Evolutionary conservation across 2,329 filamentous ascomycete genomes (phyloP).

Genomic region (Phialophora verrucosa): DNA sequence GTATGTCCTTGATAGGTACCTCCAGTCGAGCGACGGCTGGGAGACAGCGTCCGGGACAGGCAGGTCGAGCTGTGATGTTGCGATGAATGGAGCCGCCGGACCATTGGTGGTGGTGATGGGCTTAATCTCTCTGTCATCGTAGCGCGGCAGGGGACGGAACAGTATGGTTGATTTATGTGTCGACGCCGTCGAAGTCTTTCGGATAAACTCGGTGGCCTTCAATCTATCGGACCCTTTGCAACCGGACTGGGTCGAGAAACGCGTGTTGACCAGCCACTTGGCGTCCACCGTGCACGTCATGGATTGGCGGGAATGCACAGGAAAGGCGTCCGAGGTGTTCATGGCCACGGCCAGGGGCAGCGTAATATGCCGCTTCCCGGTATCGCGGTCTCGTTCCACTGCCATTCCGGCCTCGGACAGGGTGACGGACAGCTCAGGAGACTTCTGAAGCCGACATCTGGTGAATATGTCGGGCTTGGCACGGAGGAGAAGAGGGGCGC

Average conservation of each 20-base stretch:
- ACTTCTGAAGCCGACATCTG: conserved; percentile 28
- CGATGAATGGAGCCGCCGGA: conserved; percentile 17
- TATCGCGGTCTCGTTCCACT: conserved; percentile 4
- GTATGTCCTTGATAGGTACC: conserved; percentile 27
- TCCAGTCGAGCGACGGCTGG: conserved; percentile 30
- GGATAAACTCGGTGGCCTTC: conserved; percentile 16
- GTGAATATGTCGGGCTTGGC: conserved; percentile 32
- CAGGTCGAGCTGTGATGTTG: conserved; percentile 31
- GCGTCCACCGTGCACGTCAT: conserved; percentile 29
- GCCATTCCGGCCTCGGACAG: conserved; percentile 24
- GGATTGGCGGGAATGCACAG: conserved; percentile 28
- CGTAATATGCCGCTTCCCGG: conserved; percentile 25
- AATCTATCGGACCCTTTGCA: neutral
- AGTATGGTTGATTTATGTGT: conserved; percentile 28
- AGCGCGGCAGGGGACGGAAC: conserved; percentile 31
- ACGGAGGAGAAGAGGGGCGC: conserved; percentile 14
- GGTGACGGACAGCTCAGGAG: conserved; percentile 25
- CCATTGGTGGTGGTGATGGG: neutral
- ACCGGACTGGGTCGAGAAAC: conserved; percentile 21
- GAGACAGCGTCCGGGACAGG: conserved; percentile 30
- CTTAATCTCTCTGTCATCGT: conserved; percentile 15
- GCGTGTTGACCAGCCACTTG: conserved; percentile 29
- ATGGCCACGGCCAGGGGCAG: conserved; percentile 30
- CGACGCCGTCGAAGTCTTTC: conserved; percentile 26
- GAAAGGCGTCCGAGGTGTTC: conserved; percentile 9